These are phyloP conservation scores for Suillus bovinus DNA, from an alignment of 768 basidiomycete species.

Conservation along the genomic window DNA sequence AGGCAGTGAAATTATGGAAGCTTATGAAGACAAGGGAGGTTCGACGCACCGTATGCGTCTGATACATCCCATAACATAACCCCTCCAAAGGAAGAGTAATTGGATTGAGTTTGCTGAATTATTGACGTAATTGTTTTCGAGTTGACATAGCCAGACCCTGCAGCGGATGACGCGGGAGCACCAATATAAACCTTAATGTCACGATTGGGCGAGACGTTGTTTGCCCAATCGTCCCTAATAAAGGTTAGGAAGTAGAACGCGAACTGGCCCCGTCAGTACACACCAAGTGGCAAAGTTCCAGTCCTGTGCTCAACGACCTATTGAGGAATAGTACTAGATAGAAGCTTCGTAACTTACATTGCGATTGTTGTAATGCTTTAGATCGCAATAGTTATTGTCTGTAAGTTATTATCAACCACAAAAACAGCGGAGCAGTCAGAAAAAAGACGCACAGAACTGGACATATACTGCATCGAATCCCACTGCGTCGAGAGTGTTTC, in stretches of 20 bases:
- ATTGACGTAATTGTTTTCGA: conserved; percentile 33
- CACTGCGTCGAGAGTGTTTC: conserved; percentile 42
- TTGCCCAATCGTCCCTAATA: conserved; percentile 49
- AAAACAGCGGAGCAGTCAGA: conserved; percentile 15
- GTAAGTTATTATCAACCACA: background rate
- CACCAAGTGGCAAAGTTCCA: conserved; percentile 40
- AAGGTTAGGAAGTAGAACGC: conserved; percentile 12
- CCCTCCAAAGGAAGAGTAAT: conserved; percentile 46
- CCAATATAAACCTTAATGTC: conserved; percentile 45
- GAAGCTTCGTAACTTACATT: conserved; percentile 5
- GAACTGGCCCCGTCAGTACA: background rate
- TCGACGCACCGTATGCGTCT: conserved; percentile 35
- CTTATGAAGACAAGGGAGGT: background rate
- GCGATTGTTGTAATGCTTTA: background rate
- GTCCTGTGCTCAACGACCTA: conserved; percentile 33
- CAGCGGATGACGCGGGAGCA: conserved; percentile 43
- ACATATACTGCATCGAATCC: conserved; percentile 52
- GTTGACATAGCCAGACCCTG: conserved; percentile 41
- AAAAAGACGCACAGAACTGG: conserved; percentile 41
- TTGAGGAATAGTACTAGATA: background rate
- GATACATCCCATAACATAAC: conserved; percentile 50
- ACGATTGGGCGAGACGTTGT: conserved; percentile 21
- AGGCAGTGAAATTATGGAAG: background rate
- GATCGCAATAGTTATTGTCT: conserved; percentile 4
- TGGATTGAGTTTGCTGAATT: conserved; percentile 35